A percentile compares a stretch with the other conserved stretches of the same genome.
Evolutionary conservation across 352 stramenopile species (phyloP).

Genomic region (Phytopythium montanum): DNA sequence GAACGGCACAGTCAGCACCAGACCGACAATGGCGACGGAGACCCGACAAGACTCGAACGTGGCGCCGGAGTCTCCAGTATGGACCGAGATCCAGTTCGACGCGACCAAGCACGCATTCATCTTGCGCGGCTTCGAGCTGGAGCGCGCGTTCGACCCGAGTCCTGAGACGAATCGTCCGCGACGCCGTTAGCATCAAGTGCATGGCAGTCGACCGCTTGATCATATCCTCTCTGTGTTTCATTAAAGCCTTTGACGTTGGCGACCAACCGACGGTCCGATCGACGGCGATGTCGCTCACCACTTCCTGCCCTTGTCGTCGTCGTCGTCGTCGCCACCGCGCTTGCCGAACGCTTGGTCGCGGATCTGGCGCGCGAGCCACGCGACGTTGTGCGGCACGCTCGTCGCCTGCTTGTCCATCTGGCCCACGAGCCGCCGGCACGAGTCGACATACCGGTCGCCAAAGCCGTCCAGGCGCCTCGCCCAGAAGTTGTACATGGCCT

Average conservation of each 20-base stretch:
- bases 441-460: constrained; percentile 65
- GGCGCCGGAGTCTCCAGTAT: constrained; percentile 18
- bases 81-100: constrained; percentile 36
- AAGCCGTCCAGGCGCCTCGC: constrained; percentile 60
- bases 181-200: not conserved
- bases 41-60: not conserved
- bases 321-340: constrained; percentile 12
- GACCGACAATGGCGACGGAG: not conserved
- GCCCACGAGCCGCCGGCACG: constrained; percentile 43
- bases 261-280: no score
- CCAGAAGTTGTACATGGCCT: constrained; percentile 74
- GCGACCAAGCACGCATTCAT: constrained; percentile 34
- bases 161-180: no score
- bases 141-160: not conserved
- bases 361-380: constrained; percentile 47
- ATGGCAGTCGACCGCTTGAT: not conserved
- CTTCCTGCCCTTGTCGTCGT: not conserved
- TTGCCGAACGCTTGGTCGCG: constrained; percentile 33
- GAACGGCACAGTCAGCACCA: not conserved
- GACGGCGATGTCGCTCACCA: not conserved
- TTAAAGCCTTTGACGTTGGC: no score
- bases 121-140: constrained; percentile 33
- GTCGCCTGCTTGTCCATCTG: constrained; percentile 66
- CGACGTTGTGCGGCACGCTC: constrained; percentile 38
- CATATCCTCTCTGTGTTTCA: not conserved